A percentile compares a stretch with the other conserved stretches of the same genome.
Evolutionary conservation across 1,284 basidiomycete species (phyloP).

Genomic region (Moniliophthora roreri): DNA sequence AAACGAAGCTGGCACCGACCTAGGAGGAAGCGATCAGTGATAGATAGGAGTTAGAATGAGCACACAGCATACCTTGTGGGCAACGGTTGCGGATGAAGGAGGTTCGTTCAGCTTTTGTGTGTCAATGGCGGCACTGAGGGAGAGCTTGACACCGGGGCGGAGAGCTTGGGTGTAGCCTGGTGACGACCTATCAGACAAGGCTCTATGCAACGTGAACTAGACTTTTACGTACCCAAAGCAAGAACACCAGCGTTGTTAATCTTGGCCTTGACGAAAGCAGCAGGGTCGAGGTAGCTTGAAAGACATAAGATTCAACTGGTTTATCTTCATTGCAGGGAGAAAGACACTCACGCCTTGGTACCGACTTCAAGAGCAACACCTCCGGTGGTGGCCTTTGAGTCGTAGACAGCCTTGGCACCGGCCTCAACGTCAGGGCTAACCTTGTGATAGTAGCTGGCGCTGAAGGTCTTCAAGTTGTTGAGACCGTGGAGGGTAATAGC

Average conservation of each 20-base stretch:
- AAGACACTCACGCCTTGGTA: slow-evolving; percentile 79
- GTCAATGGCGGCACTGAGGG: slow-evolving; percentile 91
- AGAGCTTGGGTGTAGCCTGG: slow-evolving; percentile 89
- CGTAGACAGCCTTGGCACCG: slow-evolving; percentile 97
- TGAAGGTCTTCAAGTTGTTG: slow-evolving; percentile 93
- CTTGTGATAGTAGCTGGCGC: slow-evolving; percentile 98
- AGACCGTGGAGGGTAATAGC: slow-evolving; percentile 94
- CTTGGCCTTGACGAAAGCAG: slow-evolving; percentile 97
- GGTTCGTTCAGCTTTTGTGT: slow-evolving; percentile 83
- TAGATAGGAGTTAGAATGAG: neutral
- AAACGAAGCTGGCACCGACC: slow-evolving; percentile 73
- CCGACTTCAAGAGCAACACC: slow-evolving; percentile 95
- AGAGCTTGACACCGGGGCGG: slow-evolving; percentile 93
- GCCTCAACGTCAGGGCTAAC: slow-evolving; percentile 95
- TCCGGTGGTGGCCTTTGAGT: slow-evolving; percentile 87
- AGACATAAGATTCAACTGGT: slow-evolving; percentile 5
- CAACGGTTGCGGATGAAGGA: slow-evolving; percentile 51
- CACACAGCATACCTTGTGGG: slow-evolving; percentile 60
- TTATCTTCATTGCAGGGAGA: neutral
- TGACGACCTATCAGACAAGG: slow-evolving; percentile 8
- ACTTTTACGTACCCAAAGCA: slow-evolving; percentile 59
- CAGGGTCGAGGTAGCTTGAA: slow-evolving; percentile 77
- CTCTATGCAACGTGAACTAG: neutral
- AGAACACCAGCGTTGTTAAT: slow-evolving; percentile 96
- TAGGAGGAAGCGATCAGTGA: slow-evolving; percentile 20